phyloP scores from a whole-genome alignment of 371 early-diverging fungal species.

The Mycotypha africana region DNA sequence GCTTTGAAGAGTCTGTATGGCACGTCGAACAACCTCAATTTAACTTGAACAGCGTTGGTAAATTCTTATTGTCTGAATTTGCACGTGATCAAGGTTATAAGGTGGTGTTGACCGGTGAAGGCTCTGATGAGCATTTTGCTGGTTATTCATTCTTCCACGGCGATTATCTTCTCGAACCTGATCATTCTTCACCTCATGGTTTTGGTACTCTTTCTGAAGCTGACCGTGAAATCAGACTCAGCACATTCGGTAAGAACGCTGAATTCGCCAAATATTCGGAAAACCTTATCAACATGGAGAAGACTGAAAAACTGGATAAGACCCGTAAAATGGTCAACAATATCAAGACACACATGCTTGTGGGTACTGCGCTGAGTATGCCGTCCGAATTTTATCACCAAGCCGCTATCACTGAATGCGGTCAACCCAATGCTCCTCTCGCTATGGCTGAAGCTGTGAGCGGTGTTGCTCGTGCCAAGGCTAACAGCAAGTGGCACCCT shows the following conservation, averaged over 20 bases:
- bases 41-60: constrained; percentile 5
- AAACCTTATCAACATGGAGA: neutral
- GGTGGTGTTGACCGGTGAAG: constrained; percentile 59
- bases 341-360: neutral
- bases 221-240: neutral
- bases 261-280: neutral
- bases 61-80: constrained; percentile 10
- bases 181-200: constrained; percentile 10
- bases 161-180: constrained; percentile 24
- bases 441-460: constrained; percentile 8
- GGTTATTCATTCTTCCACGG: constrained; percentile 51
- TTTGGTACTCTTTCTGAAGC: constrained; percentile 10
- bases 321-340: constrained; percentile 4
- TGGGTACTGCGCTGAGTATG: neutral
- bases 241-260: neutral
- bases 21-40: constrained; percentile 11
- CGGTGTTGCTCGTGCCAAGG: constrained; percentile 14
- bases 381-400: neutral
- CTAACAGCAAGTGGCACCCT: constrained; percentile 17
- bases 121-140: constrained; percentile 60
- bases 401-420: neutral
- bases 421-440: constrained; percentile 5
- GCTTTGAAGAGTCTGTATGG: constrained; percentile 20
- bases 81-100: constrained; percentile 33
- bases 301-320: neutral